Base-by-base conservation (phyloP, 768 basidiomycete species). In the Phanerodontia chrysosporium region DNA sequence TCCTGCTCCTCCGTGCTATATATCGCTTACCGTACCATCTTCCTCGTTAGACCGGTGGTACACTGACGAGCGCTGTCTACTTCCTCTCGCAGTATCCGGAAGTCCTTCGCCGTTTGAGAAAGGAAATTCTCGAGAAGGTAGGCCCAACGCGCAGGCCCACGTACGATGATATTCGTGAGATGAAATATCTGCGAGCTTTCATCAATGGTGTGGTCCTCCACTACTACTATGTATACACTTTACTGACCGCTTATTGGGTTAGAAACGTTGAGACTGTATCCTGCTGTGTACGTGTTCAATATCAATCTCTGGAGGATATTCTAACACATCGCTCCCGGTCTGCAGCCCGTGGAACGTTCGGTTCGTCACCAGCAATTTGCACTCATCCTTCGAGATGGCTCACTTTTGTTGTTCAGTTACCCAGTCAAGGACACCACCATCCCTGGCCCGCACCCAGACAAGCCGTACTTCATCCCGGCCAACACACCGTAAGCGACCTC, bases 231-330 rank as follows among this genome's bases (percentile, higher is more conserved):
- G 13, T 12, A 32, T 28, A 16, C 7, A 21, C 13, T 32, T n/a
- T 22, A 30, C 28, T 30, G 18, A 51, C 29, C 9, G n/a, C n/a
- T n/a, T 25, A 10, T n/a, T n/a, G 12, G 13, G 1, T 3, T 48
- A 79, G 79, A 82, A 68, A 76, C 77, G 5, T 62, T 82, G 45
- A 68, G 80, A 12, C 64, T 83, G 22, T 72, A 63, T 49, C 70
- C 69, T 27, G 59, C 68, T 27, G 73, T 74, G 71, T 73, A 64
- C 35, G 65, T 63, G 3, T 21, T 51, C 13, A 53, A 2, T 29
- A 22, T 10, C 25, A 35, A 5, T 24, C 5, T 21, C 36, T 56
- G 21, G 10, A 30, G 28, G 14, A 10, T 30, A 16, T 25, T 30
- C 22, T 55, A 39, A 51, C 55, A 27, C 44, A 10, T 51, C 12